Conservation (phyloP, 2,329 filamentous ascomycete species). For the Alternaria brassicicola region DNA sequence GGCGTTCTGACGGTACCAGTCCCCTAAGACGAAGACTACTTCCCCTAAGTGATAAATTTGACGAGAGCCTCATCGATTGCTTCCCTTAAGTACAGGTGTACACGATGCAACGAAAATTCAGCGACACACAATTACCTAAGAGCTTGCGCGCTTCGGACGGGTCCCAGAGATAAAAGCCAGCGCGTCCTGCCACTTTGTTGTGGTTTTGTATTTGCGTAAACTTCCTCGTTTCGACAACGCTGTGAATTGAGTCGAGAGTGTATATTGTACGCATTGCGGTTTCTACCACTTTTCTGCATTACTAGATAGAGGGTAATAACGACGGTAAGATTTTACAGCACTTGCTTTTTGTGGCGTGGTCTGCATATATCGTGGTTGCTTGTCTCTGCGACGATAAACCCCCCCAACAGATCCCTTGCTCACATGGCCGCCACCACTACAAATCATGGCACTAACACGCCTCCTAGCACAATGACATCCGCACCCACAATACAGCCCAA, state of each 20-base stretch:
- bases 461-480: conserved; percentile 54
- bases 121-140: conserved; percentile 45
- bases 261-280: conserved; percentile 1
- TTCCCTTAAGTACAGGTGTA: conserved; percentile 45
- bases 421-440: no score
- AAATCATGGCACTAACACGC: neutral
- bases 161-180: conserved; percentile 38
- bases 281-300: neutral
- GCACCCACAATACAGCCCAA: conserved; percentile 67
- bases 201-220: neutral
- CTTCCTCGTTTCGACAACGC: neutral
- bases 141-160: conserved; percentile 19
- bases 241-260: neutral
- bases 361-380: neutral
- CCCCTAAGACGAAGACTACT: conserved; percentile 27
- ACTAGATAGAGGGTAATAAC: neutral
- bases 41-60: conserved; percentile 43
- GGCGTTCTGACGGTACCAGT: conserved; percentile 12
- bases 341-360: neutral
- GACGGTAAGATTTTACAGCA: neutral
- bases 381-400: conserved; percentile 2
- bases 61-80: conserved; percentile 23
- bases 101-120: conserved; percentile 35
- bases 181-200: conserved; percentile 21
- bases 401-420: no score